Evolutionary conservation across 257 asterid genomes (phyloP).

Genomic region (Anisodus acutangulus): DNA sequence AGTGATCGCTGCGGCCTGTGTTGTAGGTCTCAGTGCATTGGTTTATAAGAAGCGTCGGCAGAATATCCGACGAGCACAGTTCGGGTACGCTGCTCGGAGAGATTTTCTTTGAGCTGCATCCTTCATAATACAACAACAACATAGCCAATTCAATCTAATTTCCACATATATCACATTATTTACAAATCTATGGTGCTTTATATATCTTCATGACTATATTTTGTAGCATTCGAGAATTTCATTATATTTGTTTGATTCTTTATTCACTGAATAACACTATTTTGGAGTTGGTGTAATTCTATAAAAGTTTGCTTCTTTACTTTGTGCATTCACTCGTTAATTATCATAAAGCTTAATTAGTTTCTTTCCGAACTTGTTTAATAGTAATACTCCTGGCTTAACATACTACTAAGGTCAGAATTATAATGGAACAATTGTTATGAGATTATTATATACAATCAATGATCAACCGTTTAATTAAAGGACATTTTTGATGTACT

Average conservation of each 20-base stretch:
- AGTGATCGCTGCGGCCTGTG: slow-evolving; percentile 51
- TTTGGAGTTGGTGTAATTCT: background rate
- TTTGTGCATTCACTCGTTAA: too few relatives aligned
- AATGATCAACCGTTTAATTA: too few relatives aligned
- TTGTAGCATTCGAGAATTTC: slow-evolving; percentile 2
- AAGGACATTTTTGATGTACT: too few relatives aligned
- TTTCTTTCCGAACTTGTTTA: too few relatives aligned
- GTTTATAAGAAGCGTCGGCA: slow-evolving; percentile 74
- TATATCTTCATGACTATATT: background rate
- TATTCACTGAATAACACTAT: background rate
- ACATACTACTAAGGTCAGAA: too few relatives aligned
- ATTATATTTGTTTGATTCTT: slow-evolving; percentile 23
- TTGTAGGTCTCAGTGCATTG: slow-evolving; percentile 54
- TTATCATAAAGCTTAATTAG: too few relatives aligned
- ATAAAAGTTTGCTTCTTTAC: background rate
- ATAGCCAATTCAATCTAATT: background rate
- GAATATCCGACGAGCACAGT: slow-evolving; percentile 70
- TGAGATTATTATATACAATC: too few relatives aligned
- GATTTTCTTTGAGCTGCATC: slow-evolving; percentile 46
- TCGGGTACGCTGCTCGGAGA: slow-evolving; percentile 53
- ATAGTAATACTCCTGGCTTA: too few relatives aligned
- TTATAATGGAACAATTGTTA: too few relatives aligned
- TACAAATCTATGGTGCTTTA: background rate
- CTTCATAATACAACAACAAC: too few relatives aligned
- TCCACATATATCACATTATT: background rate